Conservation (phyloP, 257 asterid genomes). For the Solanum phureja region DNA sequence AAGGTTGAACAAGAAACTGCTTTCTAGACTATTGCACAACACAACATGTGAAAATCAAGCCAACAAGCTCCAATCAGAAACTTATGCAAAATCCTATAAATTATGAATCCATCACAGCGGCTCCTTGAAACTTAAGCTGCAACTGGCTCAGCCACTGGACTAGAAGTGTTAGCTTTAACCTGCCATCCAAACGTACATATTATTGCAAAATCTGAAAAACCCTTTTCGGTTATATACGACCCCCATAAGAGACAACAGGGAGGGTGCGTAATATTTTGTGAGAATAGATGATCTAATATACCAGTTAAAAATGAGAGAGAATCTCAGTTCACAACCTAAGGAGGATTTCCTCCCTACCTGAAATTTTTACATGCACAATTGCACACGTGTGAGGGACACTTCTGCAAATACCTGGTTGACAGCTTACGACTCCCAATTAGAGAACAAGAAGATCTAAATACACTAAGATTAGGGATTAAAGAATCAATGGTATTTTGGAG, state of each 20-base stretch:
- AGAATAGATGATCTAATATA: constrained; percentile 25
- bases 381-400: constrained; percentile 17
- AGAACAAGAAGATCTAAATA: background rate
- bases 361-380: no score
- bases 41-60: background rate
- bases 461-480: background rate
- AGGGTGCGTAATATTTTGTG: background rate
- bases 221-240: no score
- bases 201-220: background rate
- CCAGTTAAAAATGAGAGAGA: constrained; percentile 52
- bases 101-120: background rate
- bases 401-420: constrained; percentile 5
- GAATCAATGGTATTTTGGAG: background rate
- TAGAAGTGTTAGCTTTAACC: constrained; percentile 60
- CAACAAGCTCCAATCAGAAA: background rate
- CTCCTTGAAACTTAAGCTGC: constrained; percentile 26
- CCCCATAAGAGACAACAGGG: background rate
- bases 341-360: constrained; percentile 43
- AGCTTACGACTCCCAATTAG: background rate
- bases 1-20: background rate
- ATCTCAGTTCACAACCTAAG: constrained; percentile 57
- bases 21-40: background rate
- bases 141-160: constrained; percentile 53
- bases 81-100: background rate
- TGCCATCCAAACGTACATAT: constrained; percentile 16